Evolutionary conservation across 2,329 filamentous ascomycete species (phyloP), one percentile per base, ranked within the genome.

Genomic region (Fusarium robinianum): DNA sequence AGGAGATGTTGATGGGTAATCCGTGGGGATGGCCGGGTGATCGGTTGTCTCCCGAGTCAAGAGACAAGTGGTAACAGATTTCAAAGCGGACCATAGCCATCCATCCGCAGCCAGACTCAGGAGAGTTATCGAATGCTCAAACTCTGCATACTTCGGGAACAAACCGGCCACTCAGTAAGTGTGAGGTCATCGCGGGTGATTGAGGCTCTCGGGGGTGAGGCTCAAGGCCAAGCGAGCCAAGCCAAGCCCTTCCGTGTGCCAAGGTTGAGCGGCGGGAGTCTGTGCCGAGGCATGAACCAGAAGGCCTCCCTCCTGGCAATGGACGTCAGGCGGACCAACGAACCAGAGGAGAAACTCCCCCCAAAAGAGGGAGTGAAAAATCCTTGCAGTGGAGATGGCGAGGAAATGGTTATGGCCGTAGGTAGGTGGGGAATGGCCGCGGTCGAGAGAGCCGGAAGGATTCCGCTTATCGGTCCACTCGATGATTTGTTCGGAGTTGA

Each of bases 201-300:
- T 11, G 8, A 19, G n/a, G n/a, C n/a, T n/a, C n/a, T n/a, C n/a
- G n/a, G n/a, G n/a, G n/a, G n/a, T 49, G 47, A 33, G 32, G 47
- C 30, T 55, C 37, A 25, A n/a, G 15, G 47, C 42, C 51, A 49
- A 55, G 51, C 31, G 46, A 47, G 51, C 41, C 39, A 34, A 34
- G 53, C 39, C 18, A 38, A 40, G 43, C 30, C 31, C 35, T 32
- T 27, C 22, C 12, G 6, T 22, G 31, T 15, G 23, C 30, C 18
- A 38, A 23, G 8, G 15, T 33, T 38, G 50, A 53, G 44, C 47
- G 45, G 15, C 24, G 29, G 23, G 38, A 18, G 12, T 35, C 10
- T 7, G 8, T 11, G 4, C 19, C 22, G 27, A n/a, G n/a, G 30
- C 22, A 38, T 35, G 26, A 48, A 37, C 31, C 32, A 41, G 16